Base-by-base conservation (phyloP, 805 yeast species). In the Nakazawaea sp. region DNA sequence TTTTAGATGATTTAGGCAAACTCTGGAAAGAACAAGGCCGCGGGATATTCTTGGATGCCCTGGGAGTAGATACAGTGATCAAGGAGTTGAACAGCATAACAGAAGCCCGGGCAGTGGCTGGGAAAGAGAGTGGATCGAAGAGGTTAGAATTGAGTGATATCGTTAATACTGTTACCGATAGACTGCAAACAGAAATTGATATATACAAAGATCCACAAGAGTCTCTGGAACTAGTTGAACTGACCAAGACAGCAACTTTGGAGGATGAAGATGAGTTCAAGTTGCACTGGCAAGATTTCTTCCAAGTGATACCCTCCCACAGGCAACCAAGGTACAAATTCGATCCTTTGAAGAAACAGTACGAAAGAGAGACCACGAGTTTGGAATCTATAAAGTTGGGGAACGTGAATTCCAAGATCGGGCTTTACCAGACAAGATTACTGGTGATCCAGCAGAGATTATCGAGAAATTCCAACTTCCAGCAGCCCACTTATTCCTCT, bases 21-120 rank as follows among this genome's bases (percentile, higher is more conserved):
- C 48, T 73, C 3, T 90, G 97, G 97, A 88, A 87, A 49, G 83
- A 76, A 32, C 95, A 88, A 51, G 95, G 86, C 39, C 66, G 90
- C 30, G 96, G 96, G 0, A 51, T 88, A 6, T 90, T 90, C 47
- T 66, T 90, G 2, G 96, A 87, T 49, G 87, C 89, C 3, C 75
- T 70, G 3, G 81, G 85, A 3, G 67, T 88, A 12, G 56, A 60
- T 1, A 72, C 70, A 26, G 78, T 90, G 2, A 64, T 89, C 12
- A 68, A 68, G 34, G 95, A 88, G 45, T 21, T 39, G 25, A 33
- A 17, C 31, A 6, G 24, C 5, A 41, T 63, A 41, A 16, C 38
- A 9, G 33, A 37, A 10, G 30, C 13, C 25, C 17, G 13, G 9
- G 16, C 30, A 6, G n/a, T 19, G 4, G 32, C 21, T 4, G 7